Base-by-base conservation (phyloP, 2,329 filamentous ascomycete species). In the Neonectria coccinea region DNA sequence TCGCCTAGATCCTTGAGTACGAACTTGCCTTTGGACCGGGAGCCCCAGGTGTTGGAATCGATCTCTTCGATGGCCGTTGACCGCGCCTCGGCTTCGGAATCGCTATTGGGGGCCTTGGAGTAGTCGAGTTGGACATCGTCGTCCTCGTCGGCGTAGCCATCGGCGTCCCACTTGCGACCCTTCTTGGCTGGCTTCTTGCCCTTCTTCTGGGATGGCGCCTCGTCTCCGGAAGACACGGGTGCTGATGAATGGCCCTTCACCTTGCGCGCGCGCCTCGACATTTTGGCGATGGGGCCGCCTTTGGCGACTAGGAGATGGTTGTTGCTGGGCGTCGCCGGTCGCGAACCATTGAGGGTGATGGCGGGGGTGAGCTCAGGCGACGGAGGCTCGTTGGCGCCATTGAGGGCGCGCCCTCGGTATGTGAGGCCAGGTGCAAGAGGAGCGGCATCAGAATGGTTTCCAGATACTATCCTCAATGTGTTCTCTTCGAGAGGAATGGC, bases 1-100 rank as follows among this genome's bases (percentile, higher is more conserved):
- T 97, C 93, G 66, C 94, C 95, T 7, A 99, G 82, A 74, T 99
- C 96, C 75, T 92, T 97, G 68, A 99, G 83, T 53, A 98, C 91
- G 74, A 98, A 99, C 76, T 97, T 92, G 56, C 96, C 96, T 80
- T 95, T 94, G 56, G 87, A 88, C 14, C 92, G 97, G 39, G 87
- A 92, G 39, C 96, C 96, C 93, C 94, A 97, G 1, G 92, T 89
- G 12, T 90, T 88, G 55, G 92, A 86, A 67, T 93, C 89, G 33
- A 97, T 89, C 45, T 88, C 87, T 73, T 97, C 92, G 3, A 97
- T 80, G 10, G 86, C 86, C 22, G 88, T 84, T 16, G 85, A 83
- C 53, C 87, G 85, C 42, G 79, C 78, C 57, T 87, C 81, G 31
- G 78, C 77, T 70, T 87, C 85, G 54, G 86, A 86, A 69, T 87